Evolutionary conservation across 331 rosid species (phyloP).

Genomic region (Pyrus hybrid): DNA sequence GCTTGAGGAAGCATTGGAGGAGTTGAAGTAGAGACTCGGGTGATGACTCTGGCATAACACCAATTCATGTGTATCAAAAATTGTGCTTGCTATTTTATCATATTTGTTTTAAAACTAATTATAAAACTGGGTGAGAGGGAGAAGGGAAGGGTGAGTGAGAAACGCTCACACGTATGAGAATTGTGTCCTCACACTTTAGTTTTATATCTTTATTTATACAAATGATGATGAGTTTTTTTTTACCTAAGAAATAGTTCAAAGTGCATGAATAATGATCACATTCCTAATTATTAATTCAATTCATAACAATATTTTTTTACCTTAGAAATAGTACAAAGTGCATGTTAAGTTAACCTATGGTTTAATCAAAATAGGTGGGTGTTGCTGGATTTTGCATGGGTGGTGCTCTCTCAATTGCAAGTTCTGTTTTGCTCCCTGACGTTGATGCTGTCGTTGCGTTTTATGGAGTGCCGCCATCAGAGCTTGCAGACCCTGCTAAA

Average conservation of each 20-base stretch:
- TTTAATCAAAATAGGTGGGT: slow-evolving; percentile 53
- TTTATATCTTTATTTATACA: no score
- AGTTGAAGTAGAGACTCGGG: slow-evolving; percentile 45
- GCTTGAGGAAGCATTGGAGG: slow-evolving; percentile 43
- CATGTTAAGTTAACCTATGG: not conserved
- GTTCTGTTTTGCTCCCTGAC: slow-evolving; percentile 77
- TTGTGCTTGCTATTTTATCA: not conserved
- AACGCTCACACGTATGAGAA: no score
- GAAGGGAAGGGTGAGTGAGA: no score
- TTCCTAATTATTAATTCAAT: no score
- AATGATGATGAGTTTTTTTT: no score
- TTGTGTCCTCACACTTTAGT: no score
- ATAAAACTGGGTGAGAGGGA: no score
- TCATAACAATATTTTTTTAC: no score
- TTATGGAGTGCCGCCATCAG: slow-evolving; percentile 81
- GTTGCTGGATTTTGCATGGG: slow-evolving; percentile 99
- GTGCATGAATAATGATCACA: no score
- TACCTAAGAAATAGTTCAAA: no score
- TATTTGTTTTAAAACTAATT: no score
- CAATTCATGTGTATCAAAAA: not conserved
- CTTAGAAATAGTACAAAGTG: no score
- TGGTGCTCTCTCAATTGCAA: slow-evolving; percentile 93
- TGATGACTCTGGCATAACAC: slow-evolving; percentile 19
- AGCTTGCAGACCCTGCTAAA: slow-evolving; percentile 88
- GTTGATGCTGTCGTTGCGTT: slow-evolving; percentile 91